Percentiles rank a stretch among this genome's conserved stretches.
Evolutionary conservation across 2,329 filamentous ascomycete species (phyloP).

Genomic region (Colletotrichum horii): DNA sequence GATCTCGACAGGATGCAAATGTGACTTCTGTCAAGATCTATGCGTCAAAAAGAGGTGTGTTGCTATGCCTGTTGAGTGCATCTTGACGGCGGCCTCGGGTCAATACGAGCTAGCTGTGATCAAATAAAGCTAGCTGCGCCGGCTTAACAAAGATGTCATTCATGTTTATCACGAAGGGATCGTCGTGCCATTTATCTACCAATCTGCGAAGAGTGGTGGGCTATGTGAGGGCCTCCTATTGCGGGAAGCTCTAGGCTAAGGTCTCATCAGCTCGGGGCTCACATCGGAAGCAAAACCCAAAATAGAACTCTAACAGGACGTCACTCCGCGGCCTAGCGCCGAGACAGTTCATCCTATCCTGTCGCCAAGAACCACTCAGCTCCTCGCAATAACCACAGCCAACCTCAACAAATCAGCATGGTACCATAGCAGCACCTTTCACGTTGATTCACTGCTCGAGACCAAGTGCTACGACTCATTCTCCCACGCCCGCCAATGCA

Average conservation of each 20-base stretch:
- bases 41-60: background rate
- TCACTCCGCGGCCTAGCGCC: background rate
- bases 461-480: background rate
- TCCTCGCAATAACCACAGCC: background rate
- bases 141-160: fast-evolving
- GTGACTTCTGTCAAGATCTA: background rate
- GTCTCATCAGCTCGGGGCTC: background rate
- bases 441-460: background rate
- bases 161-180: background rate
- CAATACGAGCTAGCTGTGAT: background rate
- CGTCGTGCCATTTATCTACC: background rate
- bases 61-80: background rate
- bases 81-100: background rate
- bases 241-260: background rate
- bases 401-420: background rate
- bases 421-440: background rate
- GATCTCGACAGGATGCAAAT: background rate
- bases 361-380: background rate
- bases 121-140: background rate
- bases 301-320: background rate
- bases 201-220: background rate
- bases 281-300: background rate
- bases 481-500: background rate
- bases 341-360: background rate
- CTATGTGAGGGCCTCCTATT: fast-evolving